These are phyloP conservation scores for Diatrype stigma DNA, from an alignment of 2,329 filamentous ascomycete genomes.

Conservation along the genomic window DNA sequence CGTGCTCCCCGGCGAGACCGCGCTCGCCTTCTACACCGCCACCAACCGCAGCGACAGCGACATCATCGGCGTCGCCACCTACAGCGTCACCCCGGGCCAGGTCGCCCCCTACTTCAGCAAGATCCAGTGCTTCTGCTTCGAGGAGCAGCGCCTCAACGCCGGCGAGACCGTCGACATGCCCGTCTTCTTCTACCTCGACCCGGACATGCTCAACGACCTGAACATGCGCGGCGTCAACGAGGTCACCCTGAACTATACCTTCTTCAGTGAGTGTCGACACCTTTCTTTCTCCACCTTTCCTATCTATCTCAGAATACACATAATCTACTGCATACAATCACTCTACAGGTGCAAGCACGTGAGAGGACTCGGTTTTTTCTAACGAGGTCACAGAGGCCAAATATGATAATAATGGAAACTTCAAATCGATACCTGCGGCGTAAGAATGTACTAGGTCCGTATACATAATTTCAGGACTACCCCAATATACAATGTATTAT, in stretches of 20 bases:
- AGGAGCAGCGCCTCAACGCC: conserved; percentile 89
- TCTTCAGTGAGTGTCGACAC: conserved; percentile 81
- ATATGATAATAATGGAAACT: conserved; percentile 75
- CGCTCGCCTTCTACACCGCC: conserved; percentile 94
- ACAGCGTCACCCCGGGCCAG: conserved; percentile 93
- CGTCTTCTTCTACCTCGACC: conserved; percentile 98
- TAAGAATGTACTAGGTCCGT: conserved; percentile 8
- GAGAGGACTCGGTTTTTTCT: conserved; percentile 3
- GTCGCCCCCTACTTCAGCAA: conserved; percentile 98
- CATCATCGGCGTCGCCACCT: conserved; percentile 97
- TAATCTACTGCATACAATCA: too few relatives aligned
- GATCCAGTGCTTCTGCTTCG: conserved; percentile 99
- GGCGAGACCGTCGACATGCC: conserved; percentile 99
- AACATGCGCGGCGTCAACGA: conserved; percentile 94
- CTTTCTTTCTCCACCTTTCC: neutral
- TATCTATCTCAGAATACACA: too few relatives aligned
- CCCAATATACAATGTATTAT: neutral
- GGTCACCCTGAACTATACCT: conserved; percentile 94
- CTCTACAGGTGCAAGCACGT: too few relatives aligned
- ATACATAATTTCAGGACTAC: neutral
- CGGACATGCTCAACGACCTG: conserved; percentile 85
- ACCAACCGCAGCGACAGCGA: conserved; percentile 87
- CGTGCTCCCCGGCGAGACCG: conserved; percentile 92
- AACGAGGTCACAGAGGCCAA: conserved; percentile 60
- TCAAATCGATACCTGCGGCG: conserved; percentile 35